A percentile compares a stretch with the other conserved stretches of the same genome.
phyloP scores from a whole-genome alignment of 129 eudicot genomes.

The Helianthus annuus region DNA sequence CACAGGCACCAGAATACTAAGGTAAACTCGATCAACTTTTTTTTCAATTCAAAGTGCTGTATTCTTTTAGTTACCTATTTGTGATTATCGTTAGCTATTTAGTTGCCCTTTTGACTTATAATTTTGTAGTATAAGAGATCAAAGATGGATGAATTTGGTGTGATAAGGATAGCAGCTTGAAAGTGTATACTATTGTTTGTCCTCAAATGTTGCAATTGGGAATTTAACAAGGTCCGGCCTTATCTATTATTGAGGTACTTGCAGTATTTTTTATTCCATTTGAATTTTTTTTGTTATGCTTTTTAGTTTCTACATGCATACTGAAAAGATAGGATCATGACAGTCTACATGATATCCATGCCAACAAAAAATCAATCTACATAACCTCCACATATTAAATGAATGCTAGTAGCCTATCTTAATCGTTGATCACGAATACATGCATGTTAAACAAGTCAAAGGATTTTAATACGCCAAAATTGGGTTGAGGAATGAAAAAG shows the following conservation, averaged over 20 bases:
- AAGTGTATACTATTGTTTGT: constrained; percentile 36
- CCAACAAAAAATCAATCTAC: too few relatives aligned
- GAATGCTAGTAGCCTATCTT: too few relatives aligned
- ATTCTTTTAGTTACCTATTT: not conserved
- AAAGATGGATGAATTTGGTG: constrained; percentile 82
- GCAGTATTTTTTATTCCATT: too few relatives aligned
- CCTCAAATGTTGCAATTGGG: constrained; percentile 51
- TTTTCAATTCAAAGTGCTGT: not conserved
- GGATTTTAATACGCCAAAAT: too few relatives aligned
- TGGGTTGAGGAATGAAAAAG: too few relatives aligned
- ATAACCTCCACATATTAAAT: too few relatives aligned
- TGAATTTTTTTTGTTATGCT: too few relatives aligned
- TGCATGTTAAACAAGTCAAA: too few relatives aligned
- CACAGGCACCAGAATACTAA: constrained; percentile 79
- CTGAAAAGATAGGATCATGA: too few relatives aligned
- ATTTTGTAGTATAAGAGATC: constrained; percentile 84
- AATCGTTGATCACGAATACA: too few relatives aligned
- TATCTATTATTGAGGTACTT: not conserved
- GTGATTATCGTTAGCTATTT: not conserved
- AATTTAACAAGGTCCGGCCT: constrained; percentile 43
- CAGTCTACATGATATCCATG: too few relatives aligned
- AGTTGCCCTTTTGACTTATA: not conserved
- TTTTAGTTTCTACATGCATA: too few relatives aligned
- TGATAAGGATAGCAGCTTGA: constrained; percentile 87
- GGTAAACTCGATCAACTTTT: constrained; percentile 48